Conservation (phyloP, 352 stramenopile species). For the Paralagenidium karlingii region DNA sequence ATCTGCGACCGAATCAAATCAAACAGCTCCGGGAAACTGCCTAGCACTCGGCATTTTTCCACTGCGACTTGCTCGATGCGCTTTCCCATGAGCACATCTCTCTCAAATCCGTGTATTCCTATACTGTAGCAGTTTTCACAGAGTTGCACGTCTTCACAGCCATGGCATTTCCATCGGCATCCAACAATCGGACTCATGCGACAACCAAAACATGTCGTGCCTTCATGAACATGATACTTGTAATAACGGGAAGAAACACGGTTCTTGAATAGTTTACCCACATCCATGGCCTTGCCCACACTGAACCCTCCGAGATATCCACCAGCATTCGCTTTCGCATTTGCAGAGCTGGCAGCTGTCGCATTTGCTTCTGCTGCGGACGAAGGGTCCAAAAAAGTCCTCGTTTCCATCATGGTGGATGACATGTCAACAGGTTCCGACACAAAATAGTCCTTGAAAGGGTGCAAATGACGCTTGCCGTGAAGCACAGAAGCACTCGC, state of each 20-base stretch:
- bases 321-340: conserved; percentile 4
- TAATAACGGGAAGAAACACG: conserved; percentile 29
- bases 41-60: conserved; percentile 31
- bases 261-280: conserved; percentile 39
- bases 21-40: conserved; percentile 51
- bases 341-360: conserved; percentile 7
- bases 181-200: conserved; percentile 64
- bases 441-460: conserved; percentile 30
- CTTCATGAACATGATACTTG: too few species aligned
- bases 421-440: conserved; percentile 51
- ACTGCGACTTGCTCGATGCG: conserved; percentile 42
- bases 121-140: conserved; percentile 74
- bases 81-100: too few species aligned
- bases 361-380: conserved; percentile 2
- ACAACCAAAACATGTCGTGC: conserved; percentile 65
- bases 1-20: conserved; percentile 56
- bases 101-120: conserved; percentile 68
- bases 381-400: conserved; percentile 34
- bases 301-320: too few species aligned
- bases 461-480: conserved; percentile 14
- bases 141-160: conserved; percentile 70
- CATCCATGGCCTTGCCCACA: too few species aligned
- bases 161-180: conserved; percentile 48
- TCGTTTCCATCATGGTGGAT: conserved; percentile 36
- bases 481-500: conserved; percentile 50